A percentile compares a stretch with the other conserved stretches of the same genome.
phyloP scores from a whole-genome alignment of 208 protist species.

The Crithidia brevicula region DNA sequence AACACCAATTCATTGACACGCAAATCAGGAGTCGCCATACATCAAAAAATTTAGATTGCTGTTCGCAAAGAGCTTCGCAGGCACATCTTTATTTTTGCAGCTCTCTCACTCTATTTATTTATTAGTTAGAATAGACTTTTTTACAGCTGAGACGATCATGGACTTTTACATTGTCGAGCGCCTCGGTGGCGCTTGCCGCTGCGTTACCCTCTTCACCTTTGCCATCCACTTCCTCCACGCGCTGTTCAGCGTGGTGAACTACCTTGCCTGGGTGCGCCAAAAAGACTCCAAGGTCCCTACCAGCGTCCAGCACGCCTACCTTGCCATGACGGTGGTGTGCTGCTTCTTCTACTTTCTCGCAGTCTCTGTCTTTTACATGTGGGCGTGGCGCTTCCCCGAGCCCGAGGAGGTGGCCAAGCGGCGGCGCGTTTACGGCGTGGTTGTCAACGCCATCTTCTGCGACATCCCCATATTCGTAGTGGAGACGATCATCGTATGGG shows the following conservation, averaged over 20 bases:
- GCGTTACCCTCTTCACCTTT: conserved; percentile 73
- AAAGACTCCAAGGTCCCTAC: conserved; percentile 30
- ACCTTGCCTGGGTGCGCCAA: conserved; percentile 65
- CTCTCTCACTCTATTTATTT: no score
- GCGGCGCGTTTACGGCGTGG: conserved; percentile 78
- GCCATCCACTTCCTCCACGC: conserved; percentile 84
- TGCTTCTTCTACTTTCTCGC: conserved; percentile 72
- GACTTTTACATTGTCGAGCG: conserved; percentile 52
- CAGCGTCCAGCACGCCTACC: conserved; percentile 49
- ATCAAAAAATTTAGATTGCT: no score
- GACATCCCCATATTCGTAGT: conserved; percentile 86
- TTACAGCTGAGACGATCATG: conserved; percentile 13
- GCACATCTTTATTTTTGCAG: no score
- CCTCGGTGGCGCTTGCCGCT: conserved; percentile 62
- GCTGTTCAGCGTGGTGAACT: conserved; percentile 74
- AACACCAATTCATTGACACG: no score
- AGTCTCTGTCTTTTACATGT: conserved; percentile 90
- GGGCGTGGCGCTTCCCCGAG: conserved; percentile 89
- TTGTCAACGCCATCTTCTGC: conserved; percentile 76
- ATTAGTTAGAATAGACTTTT: no score
- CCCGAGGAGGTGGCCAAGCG: conserved; percentile 87
- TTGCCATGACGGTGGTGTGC: conserved; percentile 71
- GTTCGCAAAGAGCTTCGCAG: no score
- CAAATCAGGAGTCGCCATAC: no score
- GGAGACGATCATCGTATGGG: conserved; percentile 78